Percentiles rank a stretch among this genome's conserved stretches.
Evolutionary conservation across 805 yeast genomes (phyloP).

Genomic region (Yarrowia sp.): DNA sequence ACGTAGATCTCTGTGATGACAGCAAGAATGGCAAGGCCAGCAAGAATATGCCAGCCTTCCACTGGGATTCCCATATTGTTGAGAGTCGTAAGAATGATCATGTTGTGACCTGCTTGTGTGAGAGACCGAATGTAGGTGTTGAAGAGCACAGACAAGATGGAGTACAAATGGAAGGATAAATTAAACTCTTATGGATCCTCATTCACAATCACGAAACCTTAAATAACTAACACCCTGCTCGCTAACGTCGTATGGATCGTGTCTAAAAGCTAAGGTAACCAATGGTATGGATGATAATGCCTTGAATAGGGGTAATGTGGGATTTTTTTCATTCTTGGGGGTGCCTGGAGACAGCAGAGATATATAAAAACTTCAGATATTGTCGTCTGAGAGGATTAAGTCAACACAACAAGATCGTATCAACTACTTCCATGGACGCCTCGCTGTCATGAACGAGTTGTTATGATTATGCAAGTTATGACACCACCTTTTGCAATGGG

Average conservation of each 20-base stretch:
- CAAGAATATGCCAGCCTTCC: slow-evolving; percentile 36
- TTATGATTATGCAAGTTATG: slow-evolving; percentile 26
- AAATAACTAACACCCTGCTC: not conserved
- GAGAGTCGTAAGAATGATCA: slow-evolving; percentile 36
- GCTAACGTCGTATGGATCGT: slow-evolving; percentile 27
- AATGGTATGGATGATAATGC: not conserved
- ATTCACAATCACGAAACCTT: slow-evolving; percentile 29
- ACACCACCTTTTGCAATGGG: slow-evolving; percentile 24
- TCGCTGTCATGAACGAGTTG: not conserved
- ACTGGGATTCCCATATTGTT: slow-evolving; percentile 35
- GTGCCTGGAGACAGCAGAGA: too few species aligned
- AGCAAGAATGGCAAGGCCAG: slow-evolving; percentile 26
- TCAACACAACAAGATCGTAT: too few species aligned
- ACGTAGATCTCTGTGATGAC: slow-evolving; percentile 33
- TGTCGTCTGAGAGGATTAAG: too few species aligned
- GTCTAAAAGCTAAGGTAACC: slow-evolving; percentile 8
- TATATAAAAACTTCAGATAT: too few species aligned
- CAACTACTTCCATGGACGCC: too few species aligned
- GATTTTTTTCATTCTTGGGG: too few species aligned
- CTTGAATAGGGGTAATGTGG: slow-evolving; percentile 12
- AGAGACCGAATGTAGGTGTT: slow-evolving; percentile 14
- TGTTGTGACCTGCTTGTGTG: slow-evolving; percentile 12
- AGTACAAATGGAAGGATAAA: slow-evolving; percentile 10
- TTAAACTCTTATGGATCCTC: slow-evolving; percentile 15
- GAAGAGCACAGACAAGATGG: slow-evolving; percentile 8